Percentiles rank a stretch among this genome's conserved stretches.
Evolutionary conservation across 1,284 basidiomycete species (phyloP).

Genomic region (Neonothopanus nambi): DNA sequence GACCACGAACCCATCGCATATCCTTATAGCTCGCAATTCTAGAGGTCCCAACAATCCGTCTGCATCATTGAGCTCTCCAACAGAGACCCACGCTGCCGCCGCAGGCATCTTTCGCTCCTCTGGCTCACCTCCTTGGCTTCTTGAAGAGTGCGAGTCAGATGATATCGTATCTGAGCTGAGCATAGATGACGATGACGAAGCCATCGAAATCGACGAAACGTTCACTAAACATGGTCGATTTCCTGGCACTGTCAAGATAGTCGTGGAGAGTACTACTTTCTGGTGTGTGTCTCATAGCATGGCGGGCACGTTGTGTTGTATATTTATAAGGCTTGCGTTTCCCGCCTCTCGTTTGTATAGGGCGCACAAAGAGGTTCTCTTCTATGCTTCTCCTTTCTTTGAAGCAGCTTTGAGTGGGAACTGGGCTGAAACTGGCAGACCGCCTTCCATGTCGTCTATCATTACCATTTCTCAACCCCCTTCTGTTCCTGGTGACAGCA

Average conservation of each 20-base stretch:
- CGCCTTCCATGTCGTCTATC: conserved; percentile 73
- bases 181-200: conserved; percentile 61
- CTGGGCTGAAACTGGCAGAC: conserved; percentile 76
- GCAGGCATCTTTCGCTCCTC: conserved; percentile 78
- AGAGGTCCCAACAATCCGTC: conserved; percentile 70
- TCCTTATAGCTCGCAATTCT: conserved; percentile 81
- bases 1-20: conserved; percentile 78
- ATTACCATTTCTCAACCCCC: conserved; percentile 80
- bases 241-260: conserved; percentile 80
- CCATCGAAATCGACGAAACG: conserved; percentile 74
- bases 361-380: conserved; percentile 83
- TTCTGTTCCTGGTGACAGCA: conserved; percentile 48
- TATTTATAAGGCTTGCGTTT: conserved; percentile 4
- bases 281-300: conserved; percentile 47
- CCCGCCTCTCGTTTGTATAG: conserved; percentile 39
- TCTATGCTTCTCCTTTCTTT: conserved; percentile 85
- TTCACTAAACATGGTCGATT: conserved; percentile 65
- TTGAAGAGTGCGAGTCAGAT: conserved; percentile 71
- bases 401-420: conserved; percentile 80
- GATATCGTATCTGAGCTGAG: conserved; percentile 67
- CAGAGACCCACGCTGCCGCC: conserved; percentile 82
- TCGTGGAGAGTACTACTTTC: conserved; percentile 82
- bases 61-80: conserved; percentile 76
- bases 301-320: conserved; percentile 2
- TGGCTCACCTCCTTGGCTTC: conserved; percentile 71